Evolutionary conservation across 2,329 filamentous ascomycete genomes (phyloP).

Genomic region (Fonsecaea erecta): DNA sequence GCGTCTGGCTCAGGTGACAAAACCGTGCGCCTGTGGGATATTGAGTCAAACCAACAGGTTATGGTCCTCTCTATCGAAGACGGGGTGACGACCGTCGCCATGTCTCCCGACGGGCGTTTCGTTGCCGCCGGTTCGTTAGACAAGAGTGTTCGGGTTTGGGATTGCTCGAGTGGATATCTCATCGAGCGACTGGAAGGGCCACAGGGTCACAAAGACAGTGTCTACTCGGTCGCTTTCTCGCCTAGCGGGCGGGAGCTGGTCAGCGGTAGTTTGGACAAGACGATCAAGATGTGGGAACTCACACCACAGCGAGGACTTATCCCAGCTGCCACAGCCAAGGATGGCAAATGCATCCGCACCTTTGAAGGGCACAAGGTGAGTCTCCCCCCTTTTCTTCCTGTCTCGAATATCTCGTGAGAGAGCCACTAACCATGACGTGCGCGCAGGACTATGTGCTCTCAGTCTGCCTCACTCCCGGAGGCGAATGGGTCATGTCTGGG

Average conservation of each 20-base stretch:
- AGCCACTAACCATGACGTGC: slow-evolving; percentile 30
- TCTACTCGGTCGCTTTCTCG: slow-evolving; percentile 95
- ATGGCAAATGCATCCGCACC: slow-evolving; percentile 91
- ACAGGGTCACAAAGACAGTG: slow-evolving; percentile 94
- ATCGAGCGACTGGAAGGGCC: slow-evolving; percentile 91
- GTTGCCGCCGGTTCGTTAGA: slow-evolving; percentile 94
- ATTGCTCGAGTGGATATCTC: slow-evolving; percentile 81
- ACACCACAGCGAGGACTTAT: slow-evolving; percentile 70
- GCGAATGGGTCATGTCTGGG: slow-evolving; percentile 93
- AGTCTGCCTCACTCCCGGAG: slow-evolving; percentile 92
- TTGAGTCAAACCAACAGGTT: slow-evolving; percentile 79
- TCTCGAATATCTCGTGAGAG: not conserved
- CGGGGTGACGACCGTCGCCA: slow-evolving; percentile 95
- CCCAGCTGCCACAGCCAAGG: slow-evolving; percentile 71
- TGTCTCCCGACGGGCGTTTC: slow-evolving; percentile 91
- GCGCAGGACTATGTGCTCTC: slow-evolving; percentile 89
- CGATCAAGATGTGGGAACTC: slow-evolving; percentile 99
- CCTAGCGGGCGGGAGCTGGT: slow-evolving; percentile 92
- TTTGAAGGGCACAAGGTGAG: slow-evolving; percentile 93
- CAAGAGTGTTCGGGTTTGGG: slow-evolving; percentile 98
- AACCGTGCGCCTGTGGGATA: slow-evolving; percentile 95
- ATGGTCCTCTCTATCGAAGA: slow-evolving; percentile 92
- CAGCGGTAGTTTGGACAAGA: slow-evolving; percentile 93
- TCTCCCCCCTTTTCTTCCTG: slow-evolving; percentile 26
- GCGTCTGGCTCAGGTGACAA: slow-evolving; percentile 94